Evolutionary conservation across 441 rosid genomes (phyloP).

Genomic region (Euphorbia schlechtendalii): DNA sequence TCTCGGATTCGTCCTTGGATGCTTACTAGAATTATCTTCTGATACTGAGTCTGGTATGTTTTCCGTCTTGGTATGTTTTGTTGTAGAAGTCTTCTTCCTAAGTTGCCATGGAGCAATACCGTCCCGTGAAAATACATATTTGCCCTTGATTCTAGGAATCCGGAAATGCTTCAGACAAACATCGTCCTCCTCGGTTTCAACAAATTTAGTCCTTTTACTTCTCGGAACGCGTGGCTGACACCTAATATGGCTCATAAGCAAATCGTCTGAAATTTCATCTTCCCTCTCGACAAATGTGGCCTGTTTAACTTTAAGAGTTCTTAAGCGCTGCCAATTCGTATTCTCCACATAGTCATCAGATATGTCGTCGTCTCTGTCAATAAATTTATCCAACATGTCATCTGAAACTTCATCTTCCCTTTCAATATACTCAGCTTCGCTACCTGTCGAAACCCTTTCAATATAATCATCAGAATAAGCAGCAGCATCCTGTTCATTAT

Average conservation of each 20-base stretch:
- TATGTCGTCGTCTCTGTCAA: conserved; percentile 39
- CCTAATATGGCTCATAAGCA: conserved; percentile 27
- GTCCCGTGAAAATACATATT: conserved; percentile 26
- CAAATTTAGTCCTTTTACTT: conserved; percentile 33
- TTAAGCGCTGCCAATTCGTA: conserved; percentile 20
- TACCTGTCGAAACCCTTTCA: conserved; percentile 28
- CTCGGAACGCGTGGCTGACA: conserved; percentile 24
- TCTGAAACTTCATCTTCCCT: conserved; percentile 42
- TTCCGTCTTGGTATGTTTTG: conserved; percentile 32
- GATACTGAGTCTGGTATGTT: conserved; percentile 28
- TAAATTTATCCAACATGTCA: no score
- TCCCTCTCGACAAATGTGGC: conserved; percentile 30
- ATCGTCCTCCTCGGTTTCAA: conserved; percentile 34
- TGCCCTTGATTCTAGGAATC: conserved; percentile 21
- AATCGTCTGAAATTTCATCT: conserved; percentile 36
- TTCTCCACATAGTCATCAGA: conserved; percentile 37
- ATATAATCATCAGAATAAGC: conserved; percentile 33
- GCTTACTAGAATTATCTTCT: conserved; percentile 13
- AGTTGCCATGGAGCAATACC: conserved; percentile 15
- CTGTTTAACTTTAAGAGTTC: conserved; percentile 30
- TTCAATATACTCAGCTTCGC: conserved; percentile 23
- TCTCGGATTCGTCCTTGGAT: conserved; percentile 18
- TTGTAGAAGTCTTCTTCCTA: conserved; percentile 13
- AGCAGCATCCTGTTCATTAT: conserved; percentile 25
- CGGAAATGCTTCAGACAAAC: conserved; percentile 11